These are phyloP conservation scores for Gnaphalium uliginosum DNA, from an alignment of 129 eudicot species.

Conservation along the genomic window DNA sequence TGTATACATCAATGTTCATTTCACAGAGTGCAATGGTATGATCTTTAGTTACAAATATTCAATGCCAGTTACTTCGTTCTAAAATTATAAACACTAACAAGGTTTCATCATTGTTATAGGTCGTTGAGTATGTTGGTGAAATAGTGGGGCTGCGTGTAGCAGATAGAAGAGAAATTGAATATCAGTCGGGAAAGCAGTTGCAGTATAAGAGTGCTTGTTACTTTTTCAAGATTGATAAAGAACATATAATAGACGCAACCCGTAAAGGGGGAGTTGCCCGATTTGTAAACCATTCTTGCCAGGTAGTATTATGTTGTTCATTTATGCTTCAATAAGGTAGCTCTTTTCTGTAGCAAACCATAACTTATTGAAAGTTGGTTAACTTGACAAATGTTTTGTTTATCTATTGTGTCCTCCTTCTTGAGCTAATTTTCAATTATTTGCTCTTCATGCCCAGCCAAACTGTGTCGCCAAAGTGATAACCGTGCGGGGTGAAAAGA, in stretches of 20 bases:
- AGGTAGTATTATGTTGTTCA: conserved; percentile 38
- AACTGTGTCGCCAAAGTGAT: conserved; percentile 74
- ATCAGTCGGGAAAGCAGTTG: conserved; percentile 65
- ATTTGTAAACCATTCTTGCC: conserved; percentile 87
- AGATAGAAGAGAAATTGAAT: conserved; percentile 75
- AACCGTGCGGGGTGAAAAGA: conserved; percentile 70
- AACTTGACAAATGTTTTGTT: neutral
- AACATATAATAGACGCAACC: conserved; percentile 79
- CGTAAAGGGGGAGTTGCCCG: conserved; percentile 87
- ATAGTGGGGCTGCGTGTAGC: conserved; percentile 81
- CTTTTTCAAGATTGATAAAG: conserved; percentile 78
- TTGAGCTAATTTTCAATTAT: conserved; percentile 30
- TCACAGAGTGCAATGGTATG: conserved; percentile 70
- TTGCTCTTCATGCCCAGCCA: conserved; percentile 51
- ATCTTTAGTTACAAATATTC: conserved; percentile 7
- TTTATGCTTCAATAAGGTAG: neutral
- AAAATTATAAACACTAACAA: neutral
- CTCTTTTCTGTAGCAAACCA: neutral
- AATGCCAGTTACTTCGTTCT: neutral
- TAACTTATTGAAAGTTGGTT: neutral
- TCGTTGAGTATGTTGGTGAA: conserved; percentile 87
- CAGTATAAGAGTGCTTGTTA: conserved; percentile 84
- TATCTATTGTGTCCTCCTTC: conserved; percentile 2
- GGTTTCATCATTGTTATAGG: conserved; percentile 36
- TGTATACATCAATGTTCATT: conserved; percentile 76